Conservation (phyloP, 768 basidiomycete species). For the Cystoderma amianthinum region DNA sequence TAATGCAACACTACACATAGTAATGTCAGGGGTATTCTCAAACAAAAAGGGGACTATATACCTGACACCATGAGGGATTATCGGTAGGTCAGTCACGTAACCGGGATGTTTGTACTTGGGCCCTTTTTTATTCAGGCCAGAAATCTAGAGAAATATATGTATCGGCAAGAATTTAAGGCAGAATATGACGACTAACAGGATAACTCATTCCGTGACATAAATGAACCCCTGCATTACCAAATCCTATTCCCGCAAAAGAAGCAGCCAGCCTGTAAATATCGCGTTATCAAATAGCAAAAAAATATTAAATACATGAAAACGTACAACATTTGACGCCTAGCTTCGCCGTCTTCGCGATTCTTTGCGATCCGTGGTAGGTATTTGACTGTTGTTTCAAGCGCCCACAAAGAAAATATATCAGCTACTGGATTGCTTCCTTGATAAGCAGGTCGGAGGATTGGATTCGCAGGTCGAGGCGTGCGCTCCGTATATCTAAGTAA, state of each 20-base stretch:
- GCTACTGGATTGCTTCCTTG: slow-evolving; percentile 93
- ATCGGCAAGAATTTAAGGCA: background rate
- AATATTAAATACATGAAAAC: no score
- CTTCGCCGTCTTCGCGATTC: slow-evolving; percentile 72
- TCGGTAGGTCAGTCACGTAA: slow-evolving; percentile 78
- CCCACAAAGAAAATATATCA: slow-evolving; percentile 95
- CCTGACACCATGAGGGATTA: slow-evolving; percentile 92
- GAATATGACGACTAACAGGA: slow-evolving; percentile 43
- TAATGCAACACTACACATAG: slow-evolving; percentile 79
- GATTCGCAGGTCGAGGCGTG: slow-evolving; percentile 83
- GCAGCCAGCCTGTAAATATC: slow-evolving; percentile 61
- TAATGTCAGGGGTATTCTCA: slow-evolving; percentile 1
- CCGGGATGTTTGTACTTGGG: slow-evolving; percentile 90
- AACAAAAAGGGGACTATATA: slow-evolving; percentile 17
- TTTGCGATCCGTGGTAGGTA: slow-evolving; percentile 84
- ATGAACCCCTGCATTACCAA: slow-evolving; percentile 91
- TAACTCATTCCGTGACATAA: slow-evolving; percentile 88
- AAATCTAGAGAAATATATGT: slow-evolving; percentile 47
- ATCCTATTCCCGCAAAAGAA: slow-evolving; percentile 93
- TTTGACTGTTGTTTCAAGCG: slow-evolving; percentile 80
- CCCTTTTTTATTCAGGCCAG: slow-evolving; percentile 90
- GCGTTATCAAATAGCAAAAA: no score
- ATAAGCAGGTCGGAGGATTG: slow-evolving; percentile 85
- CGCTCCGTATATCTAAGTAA: slow-evolving; percentile 76
- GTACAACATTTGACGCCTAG: slow-evolving; percentile 87